phyloP scores from a whole-genome alignment of 371 early-diverging fungal genomes.

The Mycotypha africana region DNA sequence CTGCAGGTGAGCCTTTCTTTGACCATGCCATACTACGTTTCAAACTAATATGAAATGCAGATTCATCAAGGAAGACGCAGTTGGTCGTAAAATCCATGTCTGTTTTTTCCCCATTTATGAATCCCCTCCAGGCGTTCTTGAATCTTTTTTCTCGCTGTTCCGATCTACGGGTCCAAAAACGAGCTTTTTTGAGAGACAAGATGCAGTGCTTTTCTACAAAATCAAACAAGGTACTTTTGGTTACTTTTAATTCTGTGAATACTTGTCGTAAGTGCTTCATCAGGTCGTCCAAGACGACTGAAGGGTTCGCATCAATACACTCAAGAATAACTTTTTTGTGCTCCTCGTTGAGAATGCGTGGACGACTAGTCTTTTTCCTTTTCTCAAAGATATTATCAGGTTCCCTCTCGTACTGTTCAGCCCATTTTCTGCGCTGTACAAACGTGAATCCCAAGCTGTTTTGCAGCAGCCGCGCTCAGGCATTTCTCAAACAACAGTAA shows the following conservation, averaged over 20 bases:
- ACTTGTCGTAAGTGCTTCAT: constrained; percentile 8
- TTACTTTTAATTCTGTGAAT: constrained; percentile 12
- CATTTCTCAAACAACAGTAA: constrained; percentile 10
- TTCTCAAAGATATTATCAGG: constrained; percentile 7
- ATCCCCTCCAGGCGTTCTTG: constrained; percentile 6
- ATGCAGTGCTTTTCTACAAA: constrained; percentile 14
- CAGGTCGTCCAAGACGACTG: constrained; percentile 3
- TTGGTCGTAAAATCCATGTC: constrained; percentile 11
- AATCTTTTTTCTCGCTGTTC: constrained; percentile 10
- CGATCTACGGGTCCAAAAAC: constrained; percentile 1
- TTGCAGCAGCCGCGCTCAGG: constrained; percentile 8
- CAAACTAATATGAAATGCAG: constrained; percentile 16
- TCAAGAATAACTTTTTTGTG: constrained; percentile 5
- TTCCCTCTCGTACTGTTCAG: constrained; percentile 12
- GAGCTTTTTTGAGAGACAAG: constrained; percentile 8
- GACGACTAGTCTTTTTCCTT: constrained; percentile 4
- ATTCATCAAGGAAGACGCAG: constrained; percentile 12
- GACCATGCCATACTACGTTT: constrained; percentile 9
- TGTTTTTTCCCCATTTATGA: constrained; percentile 11
- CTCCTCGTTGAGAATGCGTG: neutral
- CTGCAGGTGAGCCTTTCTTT: too few species aligned
- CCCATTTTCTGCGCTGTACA: constrained; percentile 12
- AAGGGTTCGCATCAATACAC: constrained; percentile 9
- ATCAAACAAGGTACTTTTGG: constrained; percentile 13
- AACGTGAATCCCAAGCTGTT: constrained; percentile 6